Evolutionary conservation across 306 rosid species (phyloP).

Genomic region (Castanea sativa): DNA sequence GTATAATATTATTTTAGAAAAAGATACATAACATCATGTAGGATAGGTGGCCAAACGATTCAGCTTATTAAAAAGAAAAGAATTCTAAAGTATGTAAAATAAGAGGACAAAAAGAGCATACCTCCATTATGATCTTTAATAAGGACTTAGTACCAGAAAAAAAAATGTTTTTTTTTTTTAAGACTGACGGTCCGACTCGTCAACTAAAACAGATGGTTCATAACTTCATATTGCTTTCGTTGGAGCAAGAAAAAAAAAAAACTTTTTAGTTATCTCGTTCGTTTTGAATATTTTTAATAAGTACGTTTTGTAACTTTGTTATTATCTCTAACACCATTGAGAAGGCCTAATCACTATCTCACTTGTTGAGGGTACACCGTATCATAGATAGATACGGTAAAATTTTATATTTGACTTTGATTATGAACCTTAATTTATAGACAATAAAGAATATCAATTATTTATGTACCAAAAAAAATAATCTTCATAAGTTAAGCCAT

Average conservation of each 20-base stretch:
- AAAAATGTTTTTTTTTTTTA: background rate
- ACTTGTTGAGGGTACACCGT: no score
- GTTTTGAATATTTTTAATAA: background rate
- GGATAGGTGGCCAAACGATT: constrained; percentile 21
- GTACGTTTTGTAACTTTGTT: background rate
- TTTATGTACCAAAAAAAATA: no score
- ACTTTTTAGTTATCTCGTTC: background rate
- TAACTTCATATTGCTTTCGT: constrained; percentile 16
- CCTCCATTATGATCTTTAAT: constrained; percentile 24
- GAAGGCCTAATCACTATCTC: background rate
- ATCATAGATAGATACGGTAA: no score
- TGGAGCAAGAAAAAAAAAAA: background rate
- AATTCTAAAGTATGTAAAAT: constrained; percentile 9
- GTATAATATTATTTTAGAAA: background rate
- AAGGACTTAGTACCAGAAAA: constrained; percentile 36
- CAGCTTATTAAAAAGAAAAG: constrained; percentile 3
- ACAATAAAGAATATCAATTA: no score
- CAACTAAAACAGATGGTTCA: constrained; percentile 20
- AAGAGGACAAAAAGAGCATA: constrained; percentile 34
- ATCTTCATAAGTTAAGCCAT: no score
- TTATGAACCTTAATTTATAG: no score
- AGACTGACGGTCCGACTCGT: background rate
- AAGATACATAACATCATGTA: background rate
- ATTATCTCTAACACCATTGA: background rate
- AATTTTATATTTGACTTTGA: no score